phyloP scores from a whole-genome alignment of 1,139 yeast genomes.

The Saccharomyces pastorianus region DNA sequence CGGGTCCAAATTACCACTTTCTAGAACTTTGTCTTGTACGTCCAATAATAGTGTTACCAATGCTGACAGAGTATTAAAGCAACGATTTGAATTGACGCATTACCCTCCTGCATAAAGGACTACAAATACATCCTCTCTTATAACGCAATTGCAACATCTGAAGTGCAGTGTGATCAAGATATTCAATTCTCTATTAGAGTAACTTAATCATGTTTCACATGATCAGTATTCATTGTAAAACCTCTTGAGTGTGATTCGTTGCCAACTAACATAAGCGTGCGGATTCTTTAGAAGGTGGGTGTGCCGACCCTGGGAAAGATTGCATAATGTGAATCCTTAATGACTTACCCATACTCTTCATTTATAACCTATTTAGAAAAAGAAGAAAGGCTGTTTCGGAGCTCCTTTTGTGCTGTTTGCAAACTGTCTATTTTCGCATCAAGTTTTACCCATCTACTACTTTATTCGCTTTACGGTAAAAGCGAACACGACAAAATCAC shows the following conservation, averaged over 20 bases:
- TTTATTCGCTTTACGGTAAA: neutral
- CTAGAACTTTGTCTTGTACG: neutral
- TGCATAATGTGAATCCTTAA: neutral
- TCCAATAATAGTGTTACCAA: too few species aligned
- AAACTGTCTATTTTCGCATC: neutral
- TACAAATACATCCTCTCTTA: neutral
- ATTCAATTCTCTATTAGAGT: neutral
- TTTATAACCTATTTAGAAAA: neutral
- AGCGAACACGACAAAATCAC: neutral
- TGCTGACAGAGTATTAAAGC: neutral
- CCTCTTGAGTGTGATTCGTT: neutral
- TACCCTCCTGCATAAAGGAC: neutral
- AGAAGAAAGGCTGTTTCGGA: neutral
- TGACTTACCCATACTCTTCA: neutral
- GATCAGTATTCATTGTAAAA: too few species aligned
- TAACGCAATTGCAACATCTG: neutral
- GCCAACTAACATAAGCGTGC: neutral
- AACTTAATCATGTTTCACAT: neutral
- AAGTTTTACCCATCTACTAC: neutral
- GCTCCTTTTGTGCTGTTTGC: neutral
- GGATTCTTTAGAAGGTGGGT: neutral
- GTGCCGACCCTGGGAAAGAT: neutral
- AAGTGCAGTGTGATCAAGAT: neutral
- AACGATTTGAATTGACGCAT: neutral
- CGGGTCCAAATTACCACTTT: neutral